Percentiles rank a stretch among this genome's conserved stretches.
Evolutionary conservation across 2,329 filamentous ascomycete genomes (phyloP).

Genomic region (Colletotrichum eremochloae): DNA sequence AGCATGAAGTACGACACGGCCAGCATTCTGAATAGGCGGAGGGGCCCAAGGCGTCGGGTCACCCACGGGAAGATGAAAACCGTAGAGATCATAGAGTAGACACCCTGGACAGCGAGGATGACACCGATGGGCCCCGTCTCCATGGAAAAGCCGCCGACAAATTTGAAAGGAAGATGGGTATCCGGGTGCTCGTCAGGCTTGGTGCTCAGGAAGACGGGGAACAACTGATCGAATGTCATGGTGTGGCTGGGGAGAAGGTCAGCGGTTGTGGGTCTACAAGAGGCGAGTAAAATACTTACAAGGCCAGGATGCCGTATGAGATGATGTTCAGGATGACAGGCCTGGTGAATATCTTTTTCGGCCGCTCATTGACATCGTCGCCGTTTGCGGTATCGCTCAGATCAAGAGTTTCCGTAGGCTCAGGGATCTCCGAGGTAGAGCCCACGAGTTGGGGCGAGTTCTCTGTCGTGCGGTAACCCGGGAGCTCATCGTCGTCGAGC

Average conservation of each 20-base stretch:
- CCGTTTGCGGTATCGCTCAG: conserved; percentile 43
- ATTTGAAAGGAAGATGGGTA: conserved; percentile 82
- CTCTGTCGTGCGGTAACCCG: conserved; percentile 76
- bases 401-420: conserved; percentile 53
- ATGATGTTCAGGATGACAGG: conserved; percentile 90
- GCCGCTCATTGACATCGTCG: conserved; percentile 10
- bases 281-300: conserved; percentile 72
- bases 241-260: conserved; percentile 77
- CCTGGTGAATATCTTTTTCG: conserved; percentile 78
- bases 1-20: conserved; percentile 87
- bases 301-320: conserved; percentile 92
- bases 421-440: conserved; percentile 46
- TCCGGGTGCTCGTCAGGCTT: conserved; percentile 57
- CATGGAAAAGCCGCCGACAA: conserved; percentile 87
- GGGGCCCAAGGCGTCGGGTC: conserved; percentile 79
- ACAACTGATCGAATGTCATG: conserved; percentile 94
- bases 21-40: conserved; percentile 85
- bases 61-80: conserved; percentile 86
- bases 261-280: conserved; percentile 40
- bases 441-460: conserved; percentile 64
- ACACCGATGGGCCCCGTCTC: conserved; percentile 87
- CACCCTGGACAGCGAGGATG: conserved; percentile 88
- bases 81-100: conserved; percentile 90
- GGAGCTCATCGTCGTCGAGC: conserved; percentile 73
- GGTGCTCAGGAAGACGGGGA: conserved; percentile 92